Conservation (phyloP, 768 basidiomycete species). For the Phanerodontia chrysosporium region DNA sequence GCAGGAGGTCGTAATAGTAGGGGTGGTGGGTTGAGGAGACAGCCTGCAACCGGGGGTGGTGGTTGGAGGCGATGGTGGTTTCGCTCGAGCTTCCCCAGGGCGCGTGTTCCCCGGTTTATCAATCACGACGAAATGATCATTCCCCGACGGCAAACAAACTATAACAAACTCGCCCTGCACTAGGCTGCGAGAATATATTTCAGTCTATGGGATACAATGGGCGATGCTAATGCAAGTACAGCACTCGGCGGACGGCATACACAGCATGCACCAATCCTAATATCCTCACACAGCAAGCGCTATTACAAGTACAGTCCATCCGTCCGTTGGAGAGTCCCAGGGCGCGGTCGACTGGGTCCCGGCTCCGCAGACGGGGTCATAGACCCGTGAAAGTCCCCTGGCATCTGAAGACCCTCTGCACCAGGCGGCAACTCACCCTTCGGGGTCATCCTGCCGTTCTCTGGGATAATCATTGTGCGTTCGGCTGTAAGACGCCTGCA, state of each 20-base stretch:
- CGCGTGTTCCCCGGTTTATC: constrained; percentile 5
- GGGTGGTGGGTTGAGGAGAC: not conserved
- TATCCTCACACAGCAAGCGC: not conserved
- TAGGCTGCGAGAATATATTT: not conserved
- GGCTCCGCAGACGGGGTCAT: not conserved
- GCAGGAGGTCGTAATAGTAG: constrained; percentile 5
- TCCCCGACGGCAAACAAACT: not conserved
- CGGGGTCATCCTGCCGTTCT: not conserved
- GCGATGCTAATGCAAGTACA: not conserved
- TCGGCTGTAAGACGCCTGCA: constrained; percentile 2
- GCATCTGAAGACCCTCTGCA: not conserved
- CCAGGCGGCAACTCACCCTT: not conserved
- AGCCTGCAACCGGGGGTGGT: constrained; percentile 13
- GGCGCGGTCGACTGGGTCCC: not conserved
- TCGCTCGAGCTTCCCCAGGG: constrained; percentile 3
- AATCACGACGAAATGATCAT: constrained; percentile 2
- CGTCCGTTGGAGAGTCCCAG: not conserved
- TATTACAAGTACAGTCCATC: not conserved
- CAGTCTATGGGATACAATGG: not conserved
- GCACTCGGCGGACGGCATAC: not conserved
- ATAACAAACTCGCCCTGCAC: not conserved
- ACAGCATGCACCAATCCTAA: too few species aligned
- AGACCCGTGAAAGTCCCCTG: not conserved
- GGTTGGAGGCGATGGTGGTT: constrained; percentile 2
- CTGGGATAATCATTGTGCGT: not conserved